A percentile compares a stretch with the other conserved stretches of the same genome.
Evolutionary conservation across 495 filamentous ascomycete species (phyloP).

Genomic region (Penicillium steckii): DNA sequence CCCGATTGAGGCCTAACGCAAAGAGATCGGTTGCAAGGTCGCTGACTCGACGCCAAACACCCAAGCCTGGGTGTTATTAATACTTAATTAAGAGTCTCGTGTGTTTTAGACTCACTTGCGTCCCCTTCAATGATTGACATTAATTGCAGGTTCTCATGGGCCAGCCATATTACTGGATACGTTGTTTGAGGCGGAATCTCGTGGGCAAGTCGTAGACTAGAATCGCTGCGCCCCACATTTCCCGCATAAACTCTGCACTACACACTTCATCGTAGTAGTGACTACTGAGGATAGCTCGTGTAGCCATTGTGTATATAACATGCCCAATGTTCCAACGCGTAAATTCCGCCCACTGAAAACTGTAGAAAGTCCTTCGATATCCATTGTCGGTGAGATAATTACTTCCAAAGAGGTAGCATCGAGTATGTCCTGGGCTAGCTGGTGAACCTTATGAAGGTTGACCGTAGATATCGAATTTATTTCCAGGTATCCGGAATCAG

Average conservation of each 20-base stretch:
- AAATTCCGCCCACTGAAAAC: constrained; percentile 15
- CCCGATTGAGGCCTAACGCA: constrained; percentile 18
- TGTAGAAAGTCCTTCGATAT: constrained; percentile 11
- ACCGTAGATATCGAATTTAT: background rate
- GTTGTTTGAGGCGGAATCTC: constrained; percentile 18
- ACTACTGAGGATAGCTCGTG: constrained; percentile 12
- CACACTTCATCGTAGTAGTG: constrained; percentile 2
- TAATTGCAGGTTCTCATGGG: constrained; percentile 17
- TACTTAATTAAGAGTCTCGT: background rate
- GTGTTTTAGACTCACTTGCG: constrained; percentile 13
- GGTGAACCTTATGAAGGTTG: background rate
- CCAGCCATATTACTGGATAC: constrained; percentile 19
- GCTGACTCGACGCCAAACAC: constrained; percentile 19
- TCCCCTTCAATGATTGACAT: constrained; percentile 18
- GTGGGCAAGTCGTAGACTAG: constrained; percentile 15
- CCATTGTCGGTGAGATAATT: constrained; percentile 10
- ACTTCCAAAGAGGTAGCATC: constrained; percentile 12
- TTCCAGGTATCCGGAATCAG: constrained; percentile 5
- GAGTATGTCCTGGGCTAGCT: constrained; percentile 5
- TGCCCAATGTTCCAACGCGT: constrained; percentile 21
- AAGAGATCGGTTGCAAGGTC: constrained; percentile 21
- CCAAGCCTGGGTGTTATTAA: constrained; percentile 12
- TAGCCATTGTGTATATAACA: constrained; percentile 17
- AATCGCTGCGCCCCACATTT: constrained; percentile 18
- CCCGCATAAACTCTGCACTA: constrained; percentile 8